Base-by-base conservation (phyloP, 257 asterid genomes). In the Nicotiana knightiana region DNA sequence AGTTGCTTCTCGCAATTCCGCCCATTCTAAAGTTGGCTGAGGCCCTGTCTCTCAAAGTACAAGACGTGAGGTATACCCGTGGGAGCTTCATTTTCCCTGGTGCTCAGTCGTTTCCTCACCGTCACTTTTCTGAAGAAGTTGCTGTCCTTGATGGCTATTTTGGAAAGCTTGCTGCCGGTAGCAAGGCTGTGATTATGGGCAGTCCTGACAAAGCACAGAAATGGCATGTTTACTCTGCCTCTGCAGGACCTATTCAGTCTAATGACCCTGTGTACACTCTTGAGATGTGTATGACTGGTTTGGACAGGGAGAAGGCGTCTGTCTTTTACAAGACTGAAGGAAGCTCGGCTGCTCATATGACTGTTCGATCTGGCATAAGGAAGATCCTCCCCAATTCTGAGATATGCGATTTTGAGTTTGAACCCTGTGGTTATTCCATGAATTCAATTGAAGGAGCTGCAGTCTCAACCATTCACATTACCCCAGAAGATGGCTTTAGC, bases 381-480 rank as follows among this genome's bases (percentile, higher is more conserved):
- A 87, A 91, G 82, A 93, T 93, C 68, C 95, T 93, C 67, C 98
- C 96, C 0, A 85, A 86, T 0, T 93, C 96, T 6, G 84, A 85
- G 0, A 90, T 92, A 24, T 93, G 94, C 18, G 98, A 92, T 82
- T 93, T 92, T 68, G 98, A 90, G 88, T 93, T 93, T 76, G 98
- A 92, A 28, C 98, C 98, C 0, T 93, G 98, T 79, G 98, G 98
- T 16, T 93, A 93, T 82, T 93, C 98, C 46, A 93, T 93, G 98
- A 93, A 93, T 80, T 91, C 98, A 28, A 88, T 93, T 33, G 98
- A 93, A 82, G 97, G 85, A 21, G 79, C 81, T 65, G 97, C 98
- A 0, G 35, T 92, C 3, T 92, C 97, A 13, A 92, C 98, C 51
- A 93, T 93, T 62, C 98, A 93, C 68, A 89, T 93, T 43, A 93